These are phyloP conservation scores for Trichophyton schoenleinii DNA, from an alignment of 2,329 filamentous ascomycete species.

Conservation along the genomic window DNA sequence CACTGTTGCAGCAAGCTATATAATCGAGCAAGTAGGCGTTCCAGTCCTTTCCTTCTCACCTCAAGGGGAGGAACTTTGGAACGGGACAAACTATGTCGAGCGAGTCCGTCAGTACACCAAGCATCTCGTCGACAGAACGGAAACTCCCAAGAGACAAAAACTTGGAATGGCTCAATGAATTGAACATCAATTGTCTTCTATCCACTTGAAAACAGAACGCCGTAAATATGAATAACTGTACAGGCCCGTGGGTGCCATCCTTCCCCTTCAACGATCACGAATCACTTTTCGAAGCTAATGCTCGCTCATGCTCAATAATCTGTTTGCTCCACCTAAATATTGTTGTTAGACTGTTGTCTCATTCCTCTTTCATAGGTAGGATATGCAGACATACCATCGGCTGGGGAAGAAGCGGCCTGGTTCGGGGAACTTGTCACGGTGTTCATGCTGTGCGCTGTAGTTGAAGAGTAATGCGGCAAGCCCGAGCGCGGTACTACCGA, in stretches of 20 bases:
- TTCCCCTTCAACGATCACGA: slow-evolving; percentile 4
- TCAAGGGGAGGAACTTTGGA: slow-evolving; percentile 32
- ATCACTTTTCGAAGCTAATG: slow-evolving; percentile 24
- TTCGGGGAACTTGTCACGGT: slow-evolving; percentile 63
- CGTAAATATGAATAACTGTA: slow-evolving; percentile 5
- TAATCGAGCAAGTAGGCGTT: slow-evolving; percentile 87
- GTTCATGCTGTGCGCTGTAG: slow-evolving; percentile 60
- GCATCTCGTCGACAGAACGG: slow-evolving; percentile 28
- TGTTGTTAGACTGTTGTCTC: slow-evolving; percentile 15
- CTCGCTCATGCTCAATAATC: slow-evolving; percentile 54
- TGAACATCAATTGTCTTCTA: slow-evolving; percentile 9
- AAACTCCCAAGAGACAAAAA: slow-evolving; percentile 10
- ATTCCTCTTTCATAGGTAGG: slow-evolving; percentile 8
- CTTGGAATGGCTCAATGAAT: background rate
- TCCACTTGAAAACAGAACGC: slow-evolving; percentile 1
- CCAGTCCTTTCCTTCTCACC: slow-evolving; percentile 36
- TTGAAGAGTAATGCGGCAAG: slow-evolving; percentile 57
- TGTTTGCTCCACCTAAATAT: slow-evolving; percentile 54
- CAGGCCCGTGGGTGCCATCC: background rate
- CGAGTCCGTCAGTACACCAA: slow-evolving; percentile 34
- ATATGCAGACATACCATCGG: slow-evolving; percentile 51
- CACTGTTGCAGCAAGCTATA: slow-evolving; percentile 74
- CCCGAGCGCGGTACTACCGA: slow-evolving; percentile 55
- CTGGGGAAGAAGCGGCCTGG: slow-evolving; percentile 68
- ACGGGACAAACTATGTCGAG: slow-evolving; percentile 33